Percentiles rank a stretch among this genome's conserved stretches.
phyloP scores from a whole-genome alignment of 2,329 filamentous ascomycete genomes.

The Sarocladium strictum region DNA sequence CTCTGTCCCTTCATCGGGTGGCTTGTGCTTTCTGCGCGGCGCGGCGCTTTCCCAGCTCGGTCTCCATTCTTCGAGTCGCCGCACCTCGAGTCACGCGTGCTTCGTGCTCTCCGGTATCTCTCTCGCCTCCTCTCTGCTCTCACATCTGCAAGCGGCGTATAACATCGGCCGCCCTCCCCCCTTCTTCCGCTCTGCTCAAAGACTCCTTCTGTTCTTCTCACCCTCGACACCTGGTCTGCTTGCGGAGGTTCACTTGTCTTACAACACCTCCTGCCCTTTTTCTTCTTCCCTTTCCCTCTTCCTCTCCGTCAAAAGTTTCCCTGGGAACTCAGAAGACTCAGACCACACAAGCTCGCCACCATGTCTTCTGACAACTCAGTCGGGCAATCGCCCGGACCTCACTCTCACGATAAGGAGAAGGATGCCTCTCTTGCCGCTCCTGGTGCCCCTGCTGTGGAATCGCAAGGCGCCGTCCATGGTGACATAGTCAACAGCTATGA shows the following conservation, averaged over 20 bases:
- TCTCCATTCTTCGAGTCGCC: background rate
- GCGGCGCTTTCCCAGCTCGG: background rate
- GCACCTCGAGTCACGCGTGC: slow-evolving; percentile 2
- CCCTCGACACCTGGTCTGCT: background rate
- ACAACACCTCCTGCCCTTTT: background rate
- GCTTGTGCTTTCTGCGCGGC: no score
- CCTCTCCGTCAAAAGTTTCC: background rate
- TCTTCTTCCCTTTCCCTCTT: background rate
- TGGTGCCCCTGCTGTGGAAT: slow-evolving; percentile 5
- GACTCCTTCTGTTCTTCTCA: background rate
- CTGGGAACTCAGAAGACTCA: background rate
- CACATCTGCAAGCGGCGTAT: slow-evolving; percentile 3
- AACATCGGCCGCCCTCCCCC: background rate
- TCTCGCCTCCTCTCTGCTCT: background rate
- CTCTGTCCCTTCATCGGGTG: no score
- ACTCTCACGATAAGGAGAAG: slow-evolving; percentile 12
- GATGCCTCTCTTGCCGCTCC: background rate
- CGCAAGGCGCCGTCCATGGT: background rate
- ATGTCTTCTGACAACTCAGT: slow-evolving; percentile 14
- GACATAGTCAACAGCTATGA: slow-evolving; percentile 15
- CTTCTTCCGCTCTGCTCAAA: background rate
- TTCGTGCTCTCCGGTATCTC: background rate
- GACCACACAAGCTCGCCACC: background rate
- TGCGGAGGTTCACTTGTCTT: background rate
- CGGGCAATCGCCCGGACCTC: slow-evolving; percentile 2